phyloP scores from a whole-genome alignment of 164 flowering plant species.

The Kalanchoe fedtschenkoi region DNA sequence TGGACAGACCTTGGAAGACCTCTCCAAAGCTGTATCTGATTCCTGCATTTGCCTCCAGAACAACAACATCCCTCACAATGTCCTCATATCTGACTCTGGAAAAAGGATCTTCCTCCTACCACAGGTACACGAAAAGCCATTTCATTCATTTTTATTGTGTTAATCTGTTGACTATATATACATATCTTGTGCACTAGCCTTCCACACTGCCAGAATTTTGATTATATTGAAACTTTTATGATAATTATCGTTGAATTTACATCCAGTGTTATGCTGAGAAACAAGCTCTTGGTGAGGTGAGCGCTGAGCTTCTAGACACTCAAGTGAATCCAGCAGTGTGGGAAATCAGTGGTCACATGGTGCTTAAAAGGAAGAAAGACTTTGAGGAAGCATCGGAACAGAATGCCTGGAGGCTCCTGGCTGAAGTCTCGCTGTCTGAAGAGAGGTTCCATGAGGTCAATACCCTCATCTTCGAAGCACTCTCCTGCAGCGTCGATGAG shows the following conservation, averaged over 20 bases:
- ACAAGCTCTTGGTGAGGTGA: constrained; percentile 7
- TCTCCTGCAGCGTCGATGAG: not conserved
- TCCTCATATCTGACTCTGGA: constrained; percentile 53
- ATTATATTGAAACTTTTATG: not conserved
- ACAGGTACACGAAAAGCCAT: constrained; percentile 27
- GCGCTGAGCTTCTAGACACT: not conserved
- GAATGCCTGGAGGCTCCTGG: constrained; percentile 5
- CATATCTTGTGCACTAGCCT: not conserved
- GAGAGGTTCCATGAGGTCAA: constrained; percentile 1
- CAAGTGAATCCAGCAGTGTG: constrained; percentile 7
- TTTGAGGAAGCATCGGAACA: constrained; percentile 5
- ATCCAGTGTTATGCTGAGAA: constrained; percentile 6
- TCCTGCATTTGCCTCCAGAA: constrained; percentile 53
- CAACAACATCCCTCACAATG: constrained; percentile 58
- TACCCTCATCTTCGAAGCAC: not conserved
- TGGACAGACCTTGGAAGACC: constrained; percentile 27
- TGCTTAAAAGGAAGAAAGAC: constrained; percentile 5
- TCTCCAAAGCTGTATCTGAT: constrained; percentile 36
- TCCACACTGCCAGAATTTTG: not conserved
- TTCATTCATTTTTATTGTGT: not conserved
- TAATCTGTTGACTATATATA: not conserved
- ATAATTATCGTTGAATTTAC: not conserved
- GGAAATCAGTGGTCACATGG: constrained; percentile 8
- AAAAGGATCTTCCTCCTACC: constrained; percentile 46
- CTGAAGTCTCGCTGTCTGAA: constrained; percentile 5